Percentiles rank a stretch among this genome's conserved stretches.
phyloP scores from a whole-genome alignment of 805 yeast genomes.

The Saturnispora galanensis region DNA sequence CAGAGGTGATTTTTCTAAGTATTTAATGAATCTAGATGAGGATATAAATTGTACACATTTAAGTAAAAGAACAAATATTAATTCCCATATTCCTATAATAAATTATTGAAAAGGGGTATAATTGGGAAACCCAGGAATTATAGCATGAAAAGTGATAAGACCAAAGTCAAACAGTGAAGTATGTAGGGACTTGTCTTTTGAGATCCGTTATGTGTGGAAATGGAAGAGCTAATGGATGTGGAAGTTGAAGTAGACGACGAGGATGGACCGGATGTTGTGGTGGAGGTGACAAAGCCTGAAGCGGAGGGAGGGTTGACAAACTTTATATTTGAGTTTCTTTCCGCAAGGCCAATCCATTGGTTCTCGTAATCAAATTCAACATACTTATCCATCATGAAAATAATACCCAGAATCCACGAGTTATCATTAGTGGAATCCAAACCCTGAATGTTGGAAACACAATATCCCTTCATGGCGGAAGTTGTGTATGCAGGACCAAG shows the following conservation, averaged over 20 bases:
- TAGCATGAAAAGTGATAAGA: neutral
- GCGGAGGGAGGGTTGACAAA: constrained; percentile 12
- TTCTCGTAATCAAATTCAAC: constrained; percentile 47
- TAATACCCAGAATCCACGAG: constrained; percentile 58
- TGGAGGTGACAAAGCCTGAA: neutral
- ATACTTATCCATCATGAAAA: constrained; percentile 45
- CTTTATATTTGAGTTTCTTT: constrained; percentile 26
- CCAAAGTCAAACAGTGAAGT: neutral
- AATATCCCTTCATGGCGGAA: constrained; percentile 36
- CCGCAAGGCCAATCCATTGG: constrained; percentile 46
- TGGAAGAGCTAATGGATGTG: neutral
- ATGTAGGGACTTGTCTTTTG: neutral
- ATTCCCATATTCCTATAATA: too few species aligned
- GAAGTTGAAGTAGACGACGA: neutral
- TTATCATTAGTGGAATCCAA: constrained; percentile 29
- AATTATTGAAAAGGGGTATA: too few species aligned
- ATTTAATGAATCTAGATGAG: too few species aligned
- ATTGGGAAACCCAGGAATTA: neutral
- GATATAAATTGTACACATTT: too few species aligned
- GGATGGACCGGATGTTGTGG: neutral
- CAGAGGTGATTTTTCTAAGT: neutral
- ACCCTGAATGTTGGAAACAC: constrained; percentile 60
- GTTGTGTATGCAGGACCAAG: constrained; percentile 38
- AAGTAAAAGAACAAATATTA: too few species aligned
- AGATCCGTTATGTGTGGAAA: neutral